Evolutionary conservation across 1,284 basidiomycete genomes (phyloP).

Genomic region (Microbotryomycetes sp.): DNA sequence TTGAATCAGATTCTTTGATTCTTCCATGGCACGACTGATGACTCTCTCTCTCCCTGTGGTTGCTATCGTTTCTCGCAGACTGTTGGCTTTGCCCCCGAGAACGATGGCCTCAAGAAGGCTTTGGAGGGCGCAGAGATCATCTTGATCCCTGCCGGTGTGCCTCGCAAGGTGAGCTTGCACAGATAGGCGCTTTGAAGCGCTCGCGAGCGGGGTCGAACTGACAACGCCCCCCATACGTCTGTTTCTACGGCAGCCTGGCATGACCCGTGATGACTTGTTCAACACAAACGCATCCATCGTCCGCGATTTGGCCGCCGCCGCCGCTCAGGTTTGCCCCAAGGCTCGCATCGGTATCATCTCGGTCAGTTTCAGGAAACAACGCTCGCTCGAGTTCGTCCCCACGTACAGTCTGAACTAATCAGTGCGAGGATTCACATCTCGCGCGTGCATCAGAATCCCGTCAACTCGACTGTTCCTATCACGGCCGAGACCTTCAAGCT

Average conservation of each 20-base stretch:
- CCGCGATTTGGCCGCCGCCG: conserved; percentile 83
- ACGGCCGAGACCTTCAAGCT: conserved; percentile 89
- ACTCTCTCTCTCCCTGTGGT: conserved; percentile 2
- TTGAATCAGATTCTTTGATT: conserved; percentile 41
- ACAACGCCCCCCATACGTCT: too few relatives aligned
- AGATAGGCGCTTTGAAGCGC: too few relatives aligned
- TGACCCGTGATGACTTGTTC: conserved; percentile 98
- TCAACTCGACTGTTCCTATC: conserved; percentile 86
- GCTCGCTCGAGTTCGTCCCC: conserved; percentile 61
- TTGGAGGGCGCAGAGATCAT: conserved; percentile 81
- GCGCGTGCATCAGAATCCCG: too few relatives aligned
- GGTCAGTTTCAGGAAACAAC: too few relatives aligned
- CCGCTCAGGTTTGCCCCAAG: conserved; percentile 78
- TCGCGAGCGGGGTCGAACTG: too few relatives aligned
- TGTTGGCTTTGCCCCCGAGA: conserved; percentile 61
- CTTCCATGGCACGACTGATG: conserved; percentile 1
- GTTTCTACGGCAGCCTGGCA: conserved; percentile 80
- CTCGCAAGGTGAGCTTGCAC: conserved; percentile 45
- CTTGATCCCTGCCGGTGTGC: conserved; percentile 85
- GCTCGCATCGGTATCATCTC: conserved; percentile 94
- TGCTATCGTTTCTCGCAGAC: too few relatives aligned
- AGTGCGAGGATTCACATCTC: too few relatives aligned
- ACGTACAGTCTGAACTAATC: neutral
- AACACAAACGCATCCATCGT: conserved; percentile 96
- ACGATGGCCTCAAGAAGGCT: conserved; percentile 77